Conservation (phyloP, 805 yeast species). For the Metschnikowia corniflorae region DNA sequence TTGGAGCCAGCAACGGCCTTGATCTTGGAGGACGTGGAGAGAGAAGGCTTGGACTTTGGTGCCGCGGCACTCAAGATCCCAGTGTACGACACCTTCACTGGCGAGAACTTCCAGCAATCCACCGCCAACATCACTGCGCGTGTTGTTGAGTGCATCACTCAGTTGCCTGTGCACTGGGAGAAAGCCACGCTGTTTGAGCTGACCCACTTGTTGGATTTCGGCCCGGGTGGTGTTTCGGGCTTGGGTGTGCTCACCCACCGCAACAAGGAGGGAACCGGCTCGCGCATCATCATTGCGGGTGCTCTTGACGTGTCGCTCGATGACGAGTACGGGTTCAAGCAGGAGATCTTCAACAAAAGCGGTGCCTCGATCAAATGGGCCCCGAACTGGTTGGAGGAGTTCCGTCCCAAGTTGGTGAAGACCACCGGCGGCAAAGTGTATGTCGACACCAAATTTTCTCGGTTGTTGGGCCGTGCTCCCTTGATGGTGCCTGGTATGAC, state of each 20-base stretch:
- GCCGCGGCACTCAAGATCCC: slow-evolving; percentile 67
- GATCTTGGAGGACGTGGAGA: slow-evolving; percentile 57
- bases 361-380: slow-evolving; percentile 70
- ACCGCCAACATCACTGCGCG: slow-evolving; percentile 54
- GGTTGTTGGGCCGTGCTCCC: slow-evolving; percentile 91
- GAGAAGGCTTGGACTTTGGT: slow-evolving; percentile 54
- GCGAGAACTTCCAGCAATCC: slow-evolving; percentile 63
- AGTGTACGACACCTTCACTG: slow-evolving; percentile 85
- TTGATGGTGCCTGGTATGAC: slow-evolving; percentile 99
- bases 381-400: slow-evolving; percentile 86
- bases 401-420: slow-evolving; percentile 79
- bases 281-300: slow-evolving; percentile 91
- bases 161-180: slow-evolving; percentile 94
- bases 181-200: slow-evolving; percentile 73
- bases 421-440: slow-evolving; percentile 64
- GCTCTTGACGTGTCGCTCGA: slow-evolving; percentile 65
- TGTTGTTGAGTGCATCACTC: slow-evolving; percentile 77
- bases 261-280: slow-evolving; percentile 98
- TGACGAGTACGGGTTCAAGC: slow-evolving; percentile 92
- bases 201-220: slow-evolving; percentile 92
- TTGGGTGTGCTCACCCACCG: slow-evolving; percentile 94
- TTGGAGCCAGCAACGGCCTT: slow-evolving; percentile 66
- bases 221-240: slow-evolving; percentile 98
- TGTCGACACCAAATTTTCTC: slow-evolving; percentile 92
- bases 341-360: slow-evolving; percentile 81